Base-by-base conservation (phyloP, 805 yeast genomes). In the Hemisphaericaspora nanyangensis region DNA sequence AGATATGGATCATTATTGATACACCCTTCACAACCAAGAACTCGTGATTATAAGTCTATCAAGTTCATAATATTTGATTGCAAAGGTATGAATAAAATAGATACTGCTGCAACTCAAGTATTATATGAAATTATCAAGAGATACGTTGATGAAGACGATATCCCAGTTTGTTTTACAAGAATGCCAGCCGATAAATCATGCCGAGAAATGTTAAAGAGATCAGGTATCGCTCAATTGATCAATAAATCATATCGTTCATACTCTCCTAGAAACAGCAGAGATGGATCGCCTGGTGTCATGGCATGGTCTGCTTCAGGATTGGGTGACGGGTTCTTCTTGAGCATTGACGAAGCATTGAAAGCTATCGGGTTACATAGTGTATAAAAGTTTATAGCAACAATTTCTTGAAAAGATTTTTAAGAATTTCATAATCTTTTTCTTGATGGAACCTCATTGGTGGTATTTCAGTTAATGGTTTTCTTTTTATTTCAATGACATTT, bases 31-130 rank as follows among this genome's bases (percentile, higher is more conserved):
- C 75, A 75, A 17, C 85, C 84, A 28, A 60, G 71, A 19, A 49
- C 53, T n/a, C 57, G 77, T n/a, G 56, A 61, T 11, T 65, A 65
- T 45, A 63, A 68, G 3, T 46, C 44, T 3, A 71, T 80, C 29
- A 70, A 74, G 42, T 72, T 75, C 43, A 68, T 88, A n/a, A 67
- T 89, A 1, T 76, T 88, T 50, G 95, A 88, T 51, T 60, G 90
- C 46, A 73, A 81, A 40, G 95, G 95, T 2, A 85, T 89, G 95
- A 77, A 85, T 3, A 73, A 72, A 4, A 72, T 88, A 39, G 96
- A 88, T 49, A 77, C 95, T 0, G 74, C 87, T 1, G 95, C 95
- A 0, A 80, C 85, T 0, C 89, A 85, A 47, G 80, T 80, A 3
- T 61, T 89, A 31, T 55, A 59, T 39, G 87, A 80, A 44, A 77